A percentile compares a stretch with the other conserved stretches of the same genome.
Conservation (phyloP, 2,329 filamentous ascomycete genomes). For the Colletotrichum sp. region DNA sequence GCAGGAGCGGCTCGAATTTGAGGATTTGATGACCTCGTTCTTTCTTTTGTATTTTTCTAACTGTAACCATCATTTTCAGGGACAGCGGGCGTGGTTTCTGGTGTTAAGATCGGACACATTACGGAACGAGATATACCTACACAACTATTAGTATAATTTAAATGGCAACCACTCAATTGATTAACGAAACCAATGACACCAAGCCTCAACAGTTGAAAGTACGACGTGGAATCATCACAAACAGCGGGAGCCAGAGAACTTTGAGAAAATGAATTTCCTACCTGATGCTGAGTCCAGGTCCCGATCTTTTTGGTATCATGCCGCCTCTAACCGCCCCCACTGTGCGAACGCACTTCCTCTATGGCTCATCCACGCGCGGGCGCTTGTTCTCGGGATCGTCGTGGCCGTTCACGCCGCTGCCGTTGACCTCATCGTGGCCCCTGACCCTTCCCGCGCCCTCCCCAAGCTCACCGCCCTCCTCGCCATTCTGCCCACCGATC, state of each 20-base stretch:
- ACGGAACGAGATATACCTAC: neutral
- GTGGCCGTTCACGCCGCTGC: constrained; percentile 46
- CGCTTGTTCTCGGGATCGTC: constrained; percentile 53
- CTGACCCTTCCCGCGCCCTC: constrained; percentile 68
- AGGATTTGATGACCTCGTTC: constrained; percentile 29
- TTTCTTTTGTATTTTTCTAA: neutral
- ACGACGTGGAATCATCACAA: neutral
- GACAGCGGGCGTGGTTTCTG: neutral
- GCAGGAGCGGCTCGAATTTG: constrained; percentile 19
- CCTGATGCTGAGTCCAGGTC: neutral
- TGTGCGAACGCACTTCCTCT: neutral
- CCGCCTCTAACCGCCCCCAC: neutral
- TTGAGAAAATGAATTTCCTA: neutral
- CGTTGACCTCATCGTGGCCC: constrained; percentile 57
- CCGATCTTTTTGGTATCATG: constrained; percentile 7
- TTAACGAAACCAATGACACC: neutral
- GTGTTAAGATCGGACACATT: neutral
- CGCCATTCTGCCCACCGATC: constrained; percentile 54
- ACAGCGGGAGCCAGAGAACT: neutral
- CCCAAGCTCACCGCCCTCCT: constrained; percentile 57
- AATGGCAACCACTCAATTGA: neutral
- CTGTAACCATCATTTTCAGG: neutral
- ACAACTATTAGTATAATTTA: neutral
- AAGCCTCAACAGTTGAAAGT: fast-evolving
- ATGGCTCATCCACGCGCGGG: constrained; percentile 43